Evolutionary conservation across 768 basidiomycete species (phyloP).

Genomic region (Pluteus cervinus): DNA sequence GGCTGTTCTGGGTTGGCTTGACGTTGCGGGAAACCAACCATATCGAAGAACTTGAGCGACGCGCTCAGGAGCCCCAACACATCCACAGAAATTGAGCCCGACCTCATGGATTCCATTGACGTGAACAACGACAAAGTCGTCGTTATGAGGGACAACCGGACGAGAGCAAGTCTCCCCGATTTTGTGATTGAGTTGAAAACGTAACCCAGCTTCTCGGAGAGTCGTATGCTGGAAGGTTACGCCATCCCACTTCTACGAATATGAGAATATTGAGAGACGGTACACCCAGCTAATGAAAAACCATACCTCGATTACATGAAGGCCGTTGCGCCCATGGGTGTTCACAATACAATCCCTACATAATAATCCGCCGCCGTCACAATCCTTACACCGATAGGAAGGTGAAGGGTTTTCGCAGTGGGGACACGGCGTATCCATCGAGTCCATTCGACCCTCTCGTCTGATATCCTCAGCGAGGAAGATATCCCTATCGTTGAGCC

Average conservation of each 20-base stretch:
- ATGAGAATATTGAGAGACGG: not conserved
- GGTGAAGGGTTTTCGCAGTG: too few species aligned
- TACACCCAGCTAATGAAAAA: not conserved
- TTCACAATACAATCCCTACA: slow-evolving; percentile 8
- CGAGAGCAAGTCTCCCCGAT: slow-evolving; percentile 10
- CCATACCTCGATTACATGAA: slow-evolving; percentile 13
- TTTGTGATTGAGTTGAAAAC: slow-evolving; percentile 14
- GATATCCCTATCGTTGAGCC: too few species aligned
- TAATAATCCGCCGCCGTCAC: slow-evolving; percentile 3
- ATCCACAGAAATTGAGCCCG: slow-evolving; percentile 24
- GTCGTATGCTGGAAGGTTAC: slow-evolving; percentile 9
- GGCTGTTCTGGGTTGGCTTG: slow-evolving; percentile 15
- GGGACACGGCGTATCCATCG: too few species aligned
- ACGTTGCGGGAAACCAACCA: slow-evolving; percentile 18
- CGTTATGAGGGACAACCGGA: not conserved
- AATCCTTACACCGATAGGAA: slow-evolving; percentile 13
- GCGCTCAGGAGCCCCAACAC: slow-evolving; percentile 9
- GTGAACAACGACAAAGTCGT: slow-evolving; percentile 19
- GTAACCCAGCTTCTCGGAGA: slow-evolving; percentile 16
- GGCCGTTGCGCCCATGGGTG: slow-evolving; percentile 5
- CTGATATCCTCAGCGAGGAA: too few species aligned
- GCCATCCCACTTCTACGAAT: slow-evolving; percentile 17
- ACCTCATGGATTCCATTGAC: slow-evolving; percentile 21
- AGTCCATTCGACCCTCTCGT: too few species aligned
- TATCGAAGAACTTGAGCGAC: slow-evolving; percentile 23